Evolutionary conservation across 2,329 filamentous ascomycete species (phyloP).

Genomic region (Diaporthe caulivora): DNA sequence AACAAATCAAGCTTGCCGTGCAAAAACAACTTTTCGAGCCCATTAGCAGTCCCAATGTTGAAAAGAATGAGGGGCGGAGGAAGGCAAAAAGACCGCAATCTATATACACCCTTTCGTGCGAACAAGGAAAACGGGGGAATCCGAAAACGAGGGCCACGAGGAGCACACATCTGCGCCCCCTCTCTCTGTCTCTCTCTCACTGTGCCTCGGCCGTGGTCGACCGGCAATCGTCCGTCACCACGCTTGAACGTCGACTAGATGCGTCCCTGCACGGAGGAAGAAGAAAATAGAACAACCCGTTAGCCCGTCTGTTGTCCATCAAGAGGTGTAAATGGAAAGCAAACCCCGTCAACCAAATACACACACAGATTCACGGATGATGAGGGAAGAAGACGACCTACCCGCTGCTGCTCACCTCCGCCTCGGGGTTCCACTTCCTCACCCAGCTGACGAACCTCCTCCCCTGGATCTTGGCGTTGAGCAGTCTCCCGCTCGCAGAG

Average conservation of each 20-base stretch:
- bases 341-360: no score
- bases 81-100: background rate
- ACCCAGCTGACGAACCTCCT: constrained; percentile 35
- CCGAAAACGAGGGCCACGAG: no score
- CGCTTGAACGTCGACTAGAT: constrained; percentile 13
- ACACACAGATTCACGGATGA: no score
- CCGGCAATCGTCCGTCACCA: background rate
- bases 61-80: background rate
- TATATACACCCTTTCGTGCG: background rate
- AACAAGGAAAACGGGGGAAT: background rate
- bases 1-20: background rate
- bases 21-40: background rate
- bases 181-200: background rate
- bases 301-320: background rate
- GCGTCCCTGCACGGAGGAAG: constrained; percentile 5
- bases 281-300: background rate
- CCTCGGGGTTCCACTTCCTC: constrained; percentile 28
- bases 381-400: background rate
- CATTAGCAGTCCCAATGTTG: background rate
- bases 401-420: constrained; percentile 22
- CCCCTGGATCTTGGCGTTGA: constrained; percentile 34
- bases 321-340: no score
- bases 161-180: no score
- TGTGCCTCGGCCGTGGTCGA: constrained; percentile 18
- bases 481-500: constrained; percentile 12